phyloP scores from a whole-genome alignment of 2,329 filamentous ascomycete genomes.

The Cladophialophora bantiana region DNA sequence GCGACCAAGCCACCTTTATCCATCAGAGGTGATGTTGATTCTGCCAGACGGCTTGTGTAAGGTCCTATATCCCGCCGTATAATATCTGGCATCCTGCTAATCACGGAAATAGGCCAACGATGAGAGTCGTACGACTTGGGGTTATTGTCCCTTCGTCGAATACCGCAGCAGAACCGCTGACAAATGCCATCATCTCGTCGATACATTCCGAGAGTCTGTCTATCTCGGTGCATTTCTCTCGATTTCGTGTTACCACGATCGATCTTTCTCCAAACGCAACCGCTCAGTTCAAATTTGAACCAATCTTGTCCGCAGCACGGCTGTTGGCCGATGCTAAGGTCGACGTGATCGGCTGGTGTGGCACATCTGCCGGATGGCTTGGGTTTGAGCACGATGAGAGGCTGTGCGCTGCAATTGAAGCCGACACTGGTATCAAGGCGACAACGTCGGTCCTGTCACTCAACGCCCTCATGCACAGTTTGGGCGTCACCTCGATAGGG shows the following conservation, averaged over 20 bases:
- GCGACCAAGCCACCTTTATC: not conserved
- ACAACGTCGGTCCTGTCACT: conserved; percentile 54
- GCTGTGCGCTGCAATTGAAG: conserved; percentile 50
- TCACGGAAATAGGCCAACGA: not conserved
- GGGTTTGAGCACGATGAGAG: conserved; percentile 51
- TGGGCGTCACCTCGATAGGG: conserved; percentile 43
- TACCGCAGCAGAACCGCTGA: conserved; percentile 54
- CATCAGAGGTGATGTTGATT: not conserved
- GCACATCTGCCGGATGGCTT: conserved; percentile 50
- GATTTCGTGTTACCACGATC: conserved; percentile 52
- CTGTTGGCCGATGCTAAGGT: conserved; percentile 50
- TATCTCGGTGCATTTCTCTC: conserved; percentile 54
- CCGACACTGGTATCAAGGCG: conserved; percentile 48
- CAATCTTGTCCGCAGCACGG: conserved; percentile 46
- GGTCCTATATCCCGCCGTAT: not conserved
- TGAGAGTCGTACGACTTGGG: conserved; percentile 42
- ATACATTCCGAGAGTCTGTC: conserved; percentile 42
- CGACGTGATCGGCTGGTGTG: conserved; percentile 51
- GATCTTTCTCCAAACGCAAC: conserved; percentile 45
- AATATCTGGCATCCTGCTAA: conserved; percentile 1
- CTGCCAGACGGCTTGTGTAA: not conserved
- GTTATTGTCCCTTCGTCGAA: conserved; percentile 56
- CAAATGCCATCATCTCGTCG: conserved; percentile 40
- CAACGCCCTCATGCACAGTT: conserved; percentile 45
- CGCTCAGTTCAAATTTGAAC: conserved; percentile 44